Conservation (phyloP, 2,329 filamentous ascomycete species). For the Fusarium neocosmosporiellum region DNA sequence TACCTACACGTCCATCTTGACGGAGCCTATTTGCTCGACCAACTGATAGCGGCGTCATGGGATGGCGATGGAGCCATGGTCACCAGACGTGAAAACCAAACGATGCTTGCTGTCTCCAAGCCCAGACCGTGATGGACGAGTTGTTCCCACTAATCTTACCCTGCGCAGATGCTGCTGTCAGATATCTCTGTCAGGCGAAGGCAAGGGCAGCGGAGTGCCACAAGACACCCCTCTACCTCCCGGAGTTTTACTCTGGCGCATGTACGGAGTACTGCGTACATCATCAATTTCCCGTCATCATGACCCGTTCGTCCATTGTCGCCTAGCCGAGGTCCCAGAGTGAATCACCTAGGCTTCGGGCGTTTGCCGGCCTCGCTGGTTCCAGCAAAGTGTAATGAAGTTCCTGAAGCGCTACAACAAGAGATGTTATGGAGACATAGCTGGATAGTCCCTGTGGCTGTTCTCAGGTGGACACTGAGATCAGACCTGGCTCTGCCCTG, state of each 20-base stretch:
- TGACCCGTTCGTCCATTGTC: not conserved
- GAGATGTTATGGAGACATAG: not conserved
- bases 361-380: not conserved
- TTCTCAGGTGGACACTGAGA: slow-evolving; percentile 8
- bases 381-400: slow-evolving; percentile 1
- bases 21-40: slow-evolving; percentile 40
- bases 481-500: slow-evolving; percentile 8
- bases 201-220: slow-evolving; percentile 6
- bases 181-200: slow-evolving; percentile 6
- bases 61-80: slow-evolving; percentile 40
- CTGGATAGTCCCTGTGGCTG: not conserved
- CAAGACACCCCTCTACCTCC: not conserved
- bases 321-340: not conserved
- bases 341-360: not conserved
- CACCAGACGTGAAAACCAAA: slow-evolving; percentile 40
- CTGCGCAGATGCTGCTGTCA: slow-evolving; percentile 4
- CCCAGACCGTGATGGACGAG: slow-evolving; percentile 18
- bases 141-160: slow-evolving; percentile 22
- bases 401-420: not conserved
- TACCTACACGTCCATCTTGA: slow-evolving; percentile 37
- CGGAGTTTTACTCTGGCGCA: slow-evolving; percentile 1
- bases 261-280: slow-evolving; percentile 10
- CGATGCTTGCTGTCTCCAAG: slow-evolving; percentile 10
- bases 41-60: slow-evolving; percentile 42
- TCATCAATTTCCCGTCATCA: slow-evolving; percentile 6